These are phyloP conservation scores for Aureobasidium sp. DNA, from an alignment of 2,329 filamentous ascomycete genomes.

Conservation along the genomic window DNA sequence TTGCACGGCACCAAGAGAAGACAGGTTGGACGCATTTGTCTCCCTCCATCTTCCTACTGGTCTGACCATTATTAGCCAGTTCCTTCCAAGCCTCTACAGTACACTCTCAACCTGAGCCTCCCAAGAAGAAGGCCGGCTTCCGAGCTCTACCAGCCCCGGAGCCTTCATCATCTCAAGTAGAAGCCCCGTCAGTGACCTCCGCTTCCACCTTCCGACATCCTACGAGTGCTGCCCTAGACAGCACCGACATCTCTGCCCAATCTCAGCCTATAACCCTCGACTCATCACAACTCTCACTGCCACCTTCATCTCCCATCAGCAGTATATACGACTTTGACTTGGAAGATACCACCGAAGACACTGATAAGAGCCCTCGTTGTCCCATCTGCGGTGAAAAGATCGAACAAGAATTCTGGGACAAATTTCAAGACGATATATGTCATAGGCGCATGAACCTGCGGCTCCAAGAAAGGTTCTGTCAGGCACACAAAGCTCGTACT, in stretches of 20 bases:
- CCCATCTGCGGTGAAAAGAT: constrained; percentile 30
- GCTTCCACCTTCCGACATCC: neutral
- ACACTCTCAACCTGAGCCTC: neutral
- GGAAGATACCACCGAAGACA: neutral
- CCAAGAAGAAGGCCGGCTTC: neutral
- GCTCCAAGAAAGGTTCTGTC: constrained; percentile 30
- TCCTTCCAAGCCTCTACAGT: neutral
- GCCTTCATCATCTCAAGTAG: neutral
- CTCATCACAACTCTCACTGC: constrained; percentile 5
- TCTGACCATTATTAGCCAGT: neutral
- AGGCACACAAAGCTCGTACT: constrained; percentile 24
- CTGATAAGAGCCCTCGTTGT: constrained; percentile 19
- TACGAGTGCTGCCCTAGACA: neutral
- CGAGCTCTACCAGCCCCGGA: neutral
- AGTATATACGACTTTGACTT: neutral
- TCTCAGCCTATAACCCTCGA: neutral
- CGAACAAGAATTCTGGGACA: constrained; percentile 21
- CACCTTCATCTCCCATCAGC: neutral
- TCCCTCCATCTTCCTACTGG: no score
- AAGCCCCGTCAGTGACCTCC: neutral
- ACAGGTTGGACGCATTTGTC: neutral
- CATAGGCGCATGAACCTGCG: constrained; percentile 24
- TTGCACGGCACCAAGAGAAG: neutral
- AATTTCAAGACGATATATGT: constrained; percentile 25
- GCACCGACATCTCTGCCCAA: neutral